Conservation (phyloP, 2,329 filamentous ascomycete genomes). For the Lecanosticta acicola region DNA sequence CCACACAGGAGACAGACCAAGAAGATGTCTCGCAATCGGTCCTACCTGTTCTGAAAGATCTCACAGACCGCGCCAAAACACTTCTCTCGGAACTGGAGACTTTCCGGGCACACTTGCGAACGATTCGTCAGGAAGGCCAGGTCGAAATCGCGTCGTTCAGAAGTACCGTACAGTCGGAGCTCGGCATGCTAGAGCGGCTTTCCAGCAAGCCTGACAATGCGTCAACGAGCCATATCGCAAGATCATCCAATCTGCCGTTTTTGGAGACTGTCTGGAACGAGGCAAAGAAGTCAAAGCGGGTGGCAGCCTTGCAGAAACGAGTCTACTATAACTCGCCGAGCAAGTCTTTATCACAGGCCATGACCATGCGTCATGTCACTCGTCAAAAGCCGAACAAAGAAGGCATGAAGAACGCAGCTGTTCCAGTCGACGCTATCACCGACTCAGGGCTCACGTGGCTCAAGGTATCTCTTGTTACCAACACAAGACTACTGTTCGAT, state of each 20-base stretch:
- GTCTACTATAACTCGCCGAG: constrained; percentile 42
- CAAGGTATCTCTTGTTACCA: constrained; percentile 61
- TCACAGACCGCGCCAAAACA: constrained; percentile 35
- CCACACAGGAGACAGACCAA: neutral
- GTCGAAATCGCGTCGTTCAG: constrained; percentile 33
- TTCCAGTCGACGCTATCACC: constrained; percentile 59
- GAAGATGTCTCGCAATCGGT: constrained; percentile 1
- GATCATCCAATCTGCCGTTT: constrained; percentile 62
- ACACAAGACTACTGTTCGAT: constrained; percentile 60
- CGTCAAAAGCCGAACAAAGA: constrained; percentile 24
- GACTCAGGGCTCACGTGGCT: constrained; percentile 61
- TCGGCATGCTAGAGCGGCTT: constrained; percentile 29
- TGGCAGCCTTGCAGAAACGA: constrained; percentile 54
- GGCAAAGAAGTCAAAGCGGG: constrained; percentile 52
- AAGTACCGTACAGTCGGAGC: constrained; percentile 32
- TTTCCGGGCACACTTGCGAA: constrained; percentile 34
- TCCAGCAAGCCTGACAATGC: constrained; percentile 21
- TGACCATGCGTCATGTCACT: constrained; percentile 23
- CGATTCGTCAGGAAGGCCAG: constrained; percentile 33
- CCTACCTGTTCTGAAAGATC: constrained; percentile 19
- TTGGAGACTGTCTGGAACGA: constrained; percentile 59
- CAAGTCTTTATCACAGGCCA: constrained; percentile 19
- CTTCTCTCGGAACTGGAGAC: constrained; percentile 39
- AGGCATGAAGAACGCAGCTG: constrained; percentile 21
- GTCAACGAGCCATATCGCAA: constrained; percentile 48